Evolutionary conservation across 768 basidiomycete species (phyloP), one percentile per base, ranked within the genome.

Genomic region (Suillus bovinus): DNA sequence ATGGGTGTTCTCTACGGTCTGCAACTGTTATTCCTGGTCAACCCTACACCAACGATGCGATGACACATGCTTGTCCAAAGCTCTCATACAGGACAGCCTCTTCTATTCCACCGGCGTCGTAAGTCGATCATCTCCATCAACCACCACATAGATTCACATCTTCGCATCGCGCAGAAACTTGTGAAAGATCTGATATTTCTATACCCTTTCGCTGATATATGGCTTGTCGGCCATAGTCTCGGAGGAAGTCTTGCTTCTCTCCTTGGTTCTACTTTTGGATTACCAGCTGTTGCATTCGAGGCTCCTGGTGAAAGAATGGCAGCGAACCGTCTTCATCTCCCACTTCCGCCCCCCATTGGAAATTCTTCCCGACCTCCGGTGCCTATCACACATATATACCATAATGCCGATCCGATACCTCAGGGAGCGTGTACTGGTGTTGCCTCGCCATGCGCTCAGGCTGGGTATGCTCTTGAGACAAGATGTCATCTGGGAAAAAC

Each of bases 91-190:
- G 72, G 95, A 98, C 62, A 92, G 89, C 67, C 76, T 97, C n/a
- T 98, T 98, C 77, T 97, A 97, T 72, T 89, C 90, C 2, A 80
- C 90, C 41, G 96, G 94, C 31, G 86, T 93, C 52, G 91, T 93
- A 64, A 77, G 89, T 80, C 22, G 31, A 47, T 58, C 55, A 55
- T 31, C 17, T 14, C 4, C 9, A 4, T 31, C 5, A 16, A 3
- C 41, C 41, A 60, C 20, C 27, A 17, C 41, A 47, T 57, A 36
- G 44, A 50, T 14, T 52, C 46, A 61, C 17, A 27, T 20, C 16
- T 53, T 33, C 31, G 7, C 39, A 56, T 11, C 9, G 47, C 11
- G 17, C 70, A 82, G 84, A 80, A 81, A 64, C 75, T 88, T n/a
- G 79, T 84, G 74, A 82, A 79, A 71, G 86, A 85, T 75, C 73